Percentiles rank a stretch among this genome's conserved stretches.
Evolutionary conservation across 2,329 filamentous ascomycete species (phyloP).

Genomic region (Clarireedia monteithiana): DNA sequence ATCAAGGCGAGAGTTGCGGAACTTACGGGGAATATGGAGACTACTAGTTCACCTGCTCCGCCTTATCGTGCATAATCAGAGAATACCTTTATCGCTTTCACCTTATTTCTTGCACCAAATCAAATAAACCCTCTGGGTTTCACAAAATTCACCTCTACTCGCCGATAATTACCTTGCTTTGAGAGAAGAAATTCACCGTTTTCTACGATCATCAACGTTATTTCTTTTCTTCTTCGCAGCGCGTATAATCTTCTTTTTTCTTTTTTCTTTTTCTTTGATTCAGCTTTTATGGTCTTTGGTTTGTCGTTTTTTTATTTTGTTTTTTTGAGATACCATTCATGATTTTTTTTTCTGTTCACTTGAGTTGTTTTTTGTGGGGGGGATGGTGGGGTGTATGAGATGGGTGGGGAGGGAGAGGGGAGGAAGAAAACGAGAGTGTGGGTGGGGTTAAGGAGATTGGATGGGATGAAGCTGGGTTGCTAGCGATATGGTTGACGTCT

Average conservation of each 20-base stretch:
- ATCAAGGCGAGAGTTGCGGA: conserved; percentile 97
- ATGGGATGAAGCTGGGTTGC: background rate
- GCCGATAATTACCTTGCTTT: background rate
- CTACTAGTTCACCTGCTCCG: conserved; percentile 10
- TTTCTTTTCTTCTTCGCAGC: background rate
- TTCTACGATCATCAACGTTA: background rate
- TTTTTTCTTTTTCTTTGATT: background rate
- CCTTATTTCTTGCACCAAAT: no score
- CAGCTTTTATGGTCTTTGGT: background rate
- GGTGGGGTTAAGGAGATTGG: background rate
- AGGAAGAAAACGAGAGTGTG: background rate
- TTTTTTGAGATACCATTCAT: conserved; percentile 8
- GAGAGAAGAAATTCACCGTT: no score
- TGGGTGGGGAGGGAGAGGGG: background rate
- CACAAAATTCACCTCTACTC: background rate
- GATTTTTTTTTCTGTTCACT: background rate
- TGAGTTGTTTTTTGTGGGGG: background rate
- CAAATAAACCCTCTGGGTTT: no score
- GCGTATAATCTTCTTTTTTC: background rate
- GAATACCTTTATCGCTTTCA: no score
- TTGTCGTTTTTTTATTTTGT: background rate
- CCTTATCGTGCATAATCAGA: background rate
- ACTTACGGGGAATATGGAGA: conserved; percentile 77
- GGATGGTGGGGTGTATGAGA: no score
- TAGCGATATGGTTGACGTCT: background rate